Evolutionary conservation across 257 asterid genomes (phyloP), one percentile per base, ranked within the genome.

Genomic region (Echium plantagineum): DNA sequence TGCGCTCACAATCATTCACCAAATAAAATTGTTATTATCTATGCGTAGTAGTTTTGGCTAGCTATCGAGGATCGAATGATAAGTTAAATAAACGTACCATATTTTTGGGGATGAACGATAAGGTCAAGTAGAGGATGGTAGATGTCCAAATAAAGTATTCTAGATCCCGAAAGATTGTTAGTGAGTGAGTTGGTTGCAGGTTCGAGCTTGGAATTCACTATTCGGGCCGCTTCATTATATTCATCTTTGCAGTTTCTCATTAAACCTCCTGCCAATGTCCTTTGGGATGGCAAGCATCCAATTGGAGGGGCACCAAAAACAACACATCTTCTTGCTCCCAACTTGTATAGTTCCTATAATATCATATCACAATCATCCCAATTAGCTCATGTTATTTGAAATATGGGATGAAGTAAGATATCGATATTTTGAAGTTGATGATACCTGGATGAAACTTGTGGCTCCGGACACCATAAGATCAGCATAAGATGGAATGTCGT

Each of bases 401-500:
- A n/a, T n/a, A n/a, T n/a, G n/a, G n/a, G n/a, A n/a, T n/a, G n/a
- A n/a, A n/a, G n/a, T n/a, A n/a, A n/a, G n/a, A n/a, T n/a, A n/a
- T n/a, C n/a, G n/a, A n/a, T n/a, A n/a, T n/a, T n/a, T n/a, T n/a
- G n/a, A n/a, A n/a, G n/a, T n/a, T n/a, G n/a, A n/a, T n/a, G n/a
- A n/a, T 57, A 82, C 95, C 89, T 73, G 72, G 16, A 75, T 21
- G 59, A 90, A 81, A 67, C 19, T 64, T 57, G 90, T 63, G 69
- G 95, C 96, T 2, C 75, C 71, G 58, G 75, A 65, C 38, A 83
- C 80, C 63, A 90, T 24, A 32, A 86, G 77, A 65, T 85, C 83
- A n/a, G 86, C 66, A n/a, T 87, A 90, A 3, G 94, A 61, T 49
- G 78, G 47, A 28, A 85, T 13, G 57, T 83, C 80, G 17, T 83